Base-by-base conservation (phyloP, 2,329 filamentous ascomycete species). In the Decorospora gaudefroyi region DNA sequence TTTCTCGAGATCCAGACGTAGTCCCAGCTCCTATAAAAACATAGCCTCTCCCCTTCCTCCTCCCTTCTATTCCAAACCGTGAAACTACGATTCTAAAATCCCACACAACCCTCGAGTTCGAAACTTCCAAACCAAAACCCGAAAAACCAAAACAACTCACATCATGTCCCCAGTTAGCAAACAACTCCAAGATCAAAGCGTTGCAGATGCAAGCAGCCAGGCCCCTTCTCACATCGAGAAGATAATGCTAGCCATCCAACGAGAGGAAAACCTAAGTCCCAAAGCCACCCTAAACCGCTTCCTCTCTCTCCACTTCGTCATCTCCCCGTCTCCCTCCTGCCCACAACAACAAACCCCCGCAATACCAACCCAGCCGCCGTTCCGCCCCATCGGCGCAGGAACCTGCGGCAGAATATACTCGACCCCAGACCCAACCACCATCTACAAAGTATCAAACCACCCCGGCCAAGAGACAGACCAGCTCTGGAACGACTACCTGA, bases 401-500 rank as follows among this genome's bases (percentile, higher is more conserved):
- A 42, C 43, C 8, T 47, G 38, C 19, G 48, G 48, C 4, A 36
- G 26, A 15, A 22, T 51, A 9, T 51, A 35, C 25, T 18, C 37
- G 12, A 29, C 21, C 4, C 19, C 45, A 8, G 39, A 34, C 3
- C 25, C 33, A 6, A 12, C 43, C 2, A 4, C 18, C 11, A 28
- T 34, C 3, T 34, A 44, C 31, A 47, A 51, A 23, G 39, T 48
- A 9, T 39, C 39, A 7, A 38, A 40, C 15, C 18, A 27, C 28
- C 42, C 42, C 11, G 33, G 34, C 12, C 12, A 33, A 3, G 21
- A 33, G 16, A 42, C 37, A 11, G 30, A 35, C 23, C 33, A 44
- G n/a, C 32, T 51, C 2, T 51, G 44, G 48, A 48, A 47, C 16
- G 48, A 51, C 13, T 48, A 41, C 12, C 1, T 25, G 2, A 32